Evolutionary conservation across 352 stramenopile species (phyloP).

Genomic region (Globisporangium okanoganense): DNA sequence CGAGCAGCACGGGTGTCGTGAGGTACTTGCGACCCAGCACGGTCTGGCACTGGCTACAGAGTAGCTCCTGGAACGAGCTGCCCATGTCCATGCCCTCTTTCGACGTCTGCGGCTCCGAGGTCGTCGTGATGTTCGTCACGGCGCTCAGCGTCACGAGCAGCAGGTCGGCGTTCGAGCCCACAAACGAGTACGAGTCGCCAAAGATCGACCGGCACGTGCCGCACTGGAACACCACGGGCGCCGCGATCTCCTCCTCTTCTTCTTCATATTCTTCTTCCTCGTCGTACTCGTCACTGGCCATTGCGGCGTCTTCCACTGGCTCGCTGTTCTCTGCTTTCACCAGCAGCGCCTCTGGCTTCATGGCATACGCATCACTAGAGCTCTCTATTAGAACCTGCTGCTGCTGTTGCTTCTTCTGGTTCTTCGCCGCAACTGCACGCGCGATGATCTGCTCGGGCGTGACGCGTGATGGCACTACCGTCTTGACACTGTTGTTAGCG

Average conservation of each 20-base stretch:
- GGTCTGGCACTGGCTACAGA: slow-evolving; percentile 79
- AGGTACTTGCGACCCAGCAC: slow-evolving; percentile 76
- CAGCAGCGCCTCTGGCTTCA: slow-evolving; percentile 15
- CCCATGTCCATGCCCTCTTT: slow-evolving; percentile 44
- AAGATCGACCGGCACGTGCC: slow-evolving; percentile 81
- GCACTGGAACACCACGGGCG: slow-evolving; percentile 82
- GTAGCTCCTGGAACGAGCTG: slow-evolving; percentile 69
- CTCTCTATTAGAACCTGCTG: background rate
- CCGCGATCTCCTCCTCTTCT: slow-evolving; percentile 45
- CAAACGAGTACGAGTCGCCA: slow-evolving; percentile 78
- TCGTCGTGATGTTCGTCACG: slow-evolving; percentile 56
- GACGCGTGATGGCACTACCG: slow-evolving; percentile 5
- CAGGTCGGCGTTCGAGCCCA: slow-evolving; percentile 69
- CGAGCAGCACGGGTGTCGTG: slow-evolving; percentile 57
- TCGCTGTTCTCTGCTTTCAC: background rate
- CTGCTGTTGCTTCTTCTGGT: slow-evolving; percentile 5
- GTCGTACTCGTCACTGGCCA: slow-evolving; percentile 23
- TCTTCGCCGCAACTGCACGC: background rate
- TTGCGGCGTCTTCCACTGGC: slow-evolving; percentile 8
- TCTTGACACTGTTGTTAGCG: background rate
- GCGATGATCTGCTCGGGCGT: slow-evolving; percentile 16
- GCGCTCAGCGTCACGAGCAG: slow-evolving; percentile 72
- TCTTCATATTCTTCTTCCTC: slow-evolving; percentile 37
- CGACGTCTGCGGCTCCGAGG: slow-evolving; percentile 47
- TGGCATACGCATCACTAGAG: background rate